Conservation (phyloP, 805 yeast species). For the Candida incommunis region DNA sequence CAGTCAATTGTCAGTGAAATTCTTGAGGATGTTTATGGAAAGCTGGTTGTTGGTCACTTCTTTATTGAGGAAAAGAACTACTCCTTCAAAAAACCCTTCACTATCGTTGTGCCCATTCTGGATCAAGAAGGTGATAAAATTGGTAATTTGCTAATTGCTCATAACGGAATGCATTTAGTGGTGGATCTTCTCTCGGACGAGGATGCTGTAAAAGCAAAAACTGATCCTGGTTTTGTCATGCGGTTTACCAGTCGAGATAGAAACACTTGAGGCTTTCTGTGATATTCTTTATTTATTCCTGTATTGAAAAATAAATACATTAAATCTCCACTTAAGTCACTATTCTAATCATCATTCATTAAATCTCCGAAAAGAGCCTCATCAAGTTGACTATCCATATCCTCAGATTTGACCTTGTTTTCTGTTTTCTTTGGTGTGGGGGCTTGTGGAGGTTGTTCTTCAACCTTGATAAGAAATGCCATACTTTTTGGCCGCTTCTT, state of each 20-base stretch:
- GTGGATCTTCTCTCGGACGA: not conserved
- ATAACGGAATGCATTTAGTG: not conserved
- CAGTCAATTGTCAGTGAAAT: not conserved
- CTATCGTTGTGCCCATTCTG: not conserved
- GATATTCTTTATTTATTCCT: not conserved
- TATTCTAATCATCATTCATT: not conserved
- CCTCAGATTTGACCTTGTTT: conserved; percentile 2
- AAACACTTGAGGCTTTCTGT: no score
- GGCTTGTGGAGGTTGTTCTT: no score
- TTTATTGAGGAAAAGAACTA: not conserved
- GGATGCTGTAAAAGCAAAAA: not conserved
- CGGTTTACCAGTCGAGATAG: no score
- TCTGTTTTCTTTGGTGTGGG: conserved; percentile 4
- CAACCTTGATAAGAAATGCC: conserved; percentile 9
- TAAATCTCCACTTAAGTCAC: not conserved
- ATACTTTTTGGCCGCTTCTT: conserved; percentile 33
- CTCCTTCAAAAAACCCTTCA: not conserved
- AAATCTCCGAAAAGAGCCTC: not conserved
- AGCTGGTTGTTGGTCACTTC: not conserved
- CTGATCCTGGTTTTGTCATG: not conserved
- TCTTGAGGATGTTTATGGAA: not conserved
- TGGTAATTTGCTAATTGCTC: not conserved
- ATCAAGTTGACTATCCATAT: conserved; percentile 5
- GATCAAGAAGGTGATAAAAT: not conserved
- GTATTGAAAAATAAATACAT: not conserved